Conservation (phyloP, 2,329 filamentous ascomycete genomes). For the Ceratocystis eucalypticola region DNA sequence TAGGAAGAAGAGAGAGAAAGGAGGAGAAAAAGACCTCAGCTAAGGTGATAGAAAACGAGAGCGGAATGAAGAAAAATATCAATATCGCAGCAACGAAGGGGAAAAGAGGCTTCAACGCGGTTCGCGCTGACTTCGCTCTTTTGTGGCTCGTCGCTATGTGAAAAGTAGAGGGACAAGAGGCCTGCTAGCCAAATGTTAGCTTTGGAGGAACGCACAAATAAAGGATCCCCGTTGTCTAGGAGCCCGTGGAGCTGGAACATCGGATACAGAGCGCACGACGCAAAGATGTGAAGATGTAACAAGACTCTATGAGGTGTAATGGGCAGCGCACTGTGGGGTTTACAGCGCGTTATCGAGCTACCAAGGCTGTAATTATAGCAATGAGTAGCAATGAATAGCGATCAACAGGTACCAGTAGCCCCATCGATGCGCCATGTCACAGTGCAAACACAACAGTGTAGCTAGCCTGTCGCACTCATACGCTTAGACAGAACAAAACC, state of each 20-base stretch:
- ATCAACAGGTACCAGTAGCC: no score
- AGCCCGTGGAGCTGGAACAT: conserved; percentile 2
- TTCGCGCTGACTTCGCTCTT: neutral
- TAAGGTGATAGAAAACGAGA: neutral
- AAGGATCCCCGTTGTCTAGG: conserved; percentile 4
- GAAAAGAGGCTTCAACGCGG: neutral
- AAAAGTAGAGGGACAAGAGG: neutral
- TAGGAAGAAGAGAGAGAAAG: conserved; percentile 12
- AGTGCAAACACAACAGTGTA: neutral
- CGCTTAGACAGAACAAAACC: neutral
- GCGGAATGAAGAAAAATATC: neutral
- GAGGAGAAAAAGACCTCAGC: conserved; percentile 5
- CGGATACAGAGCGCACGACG: no score
- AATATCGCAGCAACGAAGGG: neutral
- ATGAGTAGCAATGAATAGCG: no score
- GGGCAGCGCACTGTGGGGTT: neutral
- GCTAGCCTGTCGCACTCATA: neutral
- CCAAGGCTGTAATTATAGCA: no score
- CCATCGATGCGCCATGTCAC: neutral
- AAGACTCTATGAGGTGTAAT: neutral
- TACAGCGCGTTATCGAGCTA: neutral
- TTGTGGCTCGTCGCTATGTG: neutral
- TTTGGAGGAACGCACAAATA: neutral
- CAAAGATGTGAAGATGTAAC: neutral
- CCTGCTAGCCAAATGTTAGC: neutral